Evolutionary conservation across 495 filamentous ascomycete genomes (phyloP).

Genomic region (Glutinoglossum americanum): DNA sequence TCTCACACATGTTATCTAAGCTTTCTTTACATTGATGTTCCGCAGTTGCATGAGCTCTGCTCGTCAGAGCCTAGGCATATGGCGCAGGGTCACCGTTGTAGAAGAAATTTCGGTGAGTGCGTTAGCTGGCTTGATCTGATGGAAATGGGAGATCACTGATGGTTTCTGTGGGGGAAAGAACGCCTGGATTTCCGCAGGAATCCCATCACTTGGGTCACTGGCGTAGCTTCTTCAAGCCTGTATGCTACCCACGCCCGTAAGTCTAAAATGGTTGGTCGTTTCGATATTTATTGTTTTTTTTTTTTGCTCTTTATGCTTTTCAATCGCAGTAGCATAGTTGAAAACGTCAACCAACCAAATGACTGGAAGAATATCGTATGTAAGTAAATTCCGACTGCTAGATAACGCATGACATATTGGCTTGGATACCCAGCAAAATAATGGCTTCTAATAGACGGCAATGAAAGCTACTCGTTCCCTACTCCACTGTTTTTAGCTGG

Average conservation of each 20-base stretch:
- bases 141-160: slow-evolving; percentile 2
- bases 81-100: neutral
- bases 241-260: neutral
- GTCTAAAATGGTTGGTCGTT: slow-evolving; percentile 1
- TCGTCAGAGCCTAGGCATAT: neutral
- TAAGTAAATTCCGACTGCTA: neutral
- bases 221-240: neutral
- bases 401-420: neutral
- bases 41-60: neutral
- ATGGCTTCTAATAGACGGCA: neutral
- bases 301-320: neutral
- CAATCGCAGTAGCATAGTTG: neutral
- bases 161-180: neutral
- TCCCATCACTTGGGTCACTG: neutral
- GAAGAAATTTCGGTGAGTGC: neutral
- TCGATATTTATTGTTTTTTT: neutral
- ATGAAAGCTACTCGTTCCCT: neutral
- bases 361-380: neutral
- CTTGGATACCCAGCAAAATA: neutral
- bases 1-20: neutral
- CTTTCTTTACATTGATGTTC: slow-evolving; percentile 3
- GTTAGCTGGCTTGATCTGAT: slow-evolving; percentile 1
- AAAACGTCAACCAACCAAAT: neutral
- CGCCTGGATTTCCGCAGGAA: neutral
- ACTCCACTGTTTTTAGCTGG: neutral